Percentiles rank a stretch among this genome's conserved stretches.
Evolutionary conservation across 345 rosid genomes (phyloP).

Genomic region (Citrus trifoliata): DNA sequence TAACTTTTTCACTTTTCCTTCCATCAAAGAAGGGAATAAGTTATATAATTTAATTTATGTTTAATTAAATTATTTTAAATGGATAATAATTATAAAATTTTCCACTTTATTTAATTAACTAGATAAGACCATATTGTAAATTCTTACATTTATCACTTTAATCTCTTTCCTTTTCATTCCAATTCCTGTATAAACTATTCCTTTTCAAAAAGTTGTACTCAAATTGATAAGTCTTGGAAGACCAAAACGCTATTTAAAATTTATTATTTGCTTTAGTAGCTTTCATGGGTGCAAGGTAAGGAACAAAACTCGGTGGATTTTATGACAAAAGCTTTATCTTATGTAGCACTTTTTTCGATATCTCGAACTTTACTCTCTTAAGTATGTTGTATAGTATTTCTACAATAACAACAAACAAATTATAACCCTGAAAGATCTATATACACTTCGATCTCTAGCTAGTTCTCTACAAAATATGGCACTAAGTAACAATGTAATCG

Average conservation of each 20-base stretch:
- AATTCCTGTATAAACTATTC: conserved; percentile 15
- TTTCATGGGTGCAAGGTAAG: conserved; percentile 31
- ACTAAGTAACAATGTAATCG: conserved; percentile 74
- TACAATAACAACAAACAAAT: neutral
- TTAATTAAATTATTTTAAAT: too few relatives aligned
- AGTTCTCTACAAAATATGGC: conserved; percentile 44
- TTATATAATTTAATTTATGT: too few relatives aligned
- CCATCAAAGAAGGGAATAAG: too few relatives aligned
- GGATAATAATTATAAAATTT: too few relatives aligned
- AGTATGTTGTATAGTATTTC: neutral
- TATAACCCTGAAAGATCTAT: neutral
- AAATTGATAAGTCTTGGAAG: conserved; percentile 7
- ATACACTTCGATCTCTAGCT: neutral
- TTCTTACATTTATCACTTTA: neutral
- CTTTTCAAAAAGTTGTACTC: conserved; percentile 32
- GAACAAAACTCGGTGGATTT: conserved; percentile 18
- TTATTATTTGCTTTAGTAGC: conserved; percentile 16
- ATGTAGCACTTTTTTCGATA: conserved; percentile 6
- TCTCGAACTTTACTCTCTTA: neutral
- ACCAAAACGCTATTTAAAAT: conserved; percentile 3
- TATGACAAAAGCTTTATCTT: conserved; percentile 2
- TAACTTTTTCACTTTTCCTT: too few relatives aligned
- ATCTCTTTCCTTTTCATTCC: neutral
- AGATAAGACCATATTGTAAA: too few relatives aligned
- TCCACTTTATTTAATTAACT: too few relatives aligned